Evolutionary conservation across 2,329 filamentous ascomycete genomes (phyloP), one percentile per base, ranked within the genome.

Genomic region (Penicillium sp.): DNA sequence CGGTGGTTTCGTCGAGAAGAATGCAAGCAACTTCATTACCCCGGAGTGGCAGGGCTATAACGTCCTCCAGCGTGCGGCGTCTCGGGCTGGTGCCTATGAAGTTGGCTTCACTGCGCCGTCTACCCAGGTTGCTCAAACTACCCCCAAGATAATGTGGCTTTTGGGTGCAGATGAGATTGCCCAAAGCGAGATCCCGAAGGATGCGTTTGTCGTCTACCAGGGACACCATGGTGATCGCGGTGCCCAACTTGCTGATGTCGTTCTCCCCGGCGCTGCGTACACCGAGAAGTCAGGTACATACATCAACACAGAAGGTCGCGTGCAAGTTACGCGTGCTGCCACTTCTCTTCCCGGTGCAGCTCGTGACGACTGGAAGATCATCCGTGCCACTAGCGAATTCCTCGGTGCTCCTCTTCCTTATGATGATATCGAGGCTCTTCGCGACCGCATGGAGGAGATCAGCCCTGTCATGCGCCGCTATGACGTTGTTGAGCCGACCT

Each of bases 351-450:
- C 91, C 25, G 94, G 94, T 57, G 94, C 91, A 50, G 86, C 93
- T 54, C 86, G 94, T 70, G 93, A 94, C 60, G 94, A 99, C 79
- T 99, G 94, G 94, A 99, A 97, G 85, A 97, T 99, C 69, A 86
- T 99, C 65, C 90, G 94, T 61, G 94, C 94, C 18, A 86, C 84
- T 54, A 94, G 89, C 69, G 94, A 97, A 77, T 97, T 96, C 78
- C 82, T 99, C 16, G 90, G 89, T 57, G 86, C 81, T 29, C 88
- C 92, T 62, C 84, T 99, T 50, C 90, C 91, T 23, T 99, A 97
- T 70, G 93, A 99, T 67, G 91, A 97, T 70, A 84, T 99, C 48
- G 89, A 94, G 62, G 83, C 86, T 67, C 83, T 99, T 50, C 86
- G 94, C 54, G 91, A 97, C 75, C 89, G 94, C 66, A 96, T 97